Evolutionary conservation across 345 rosid genomes (phyloP).

Genomic region (Hevea brasiliensis): DNA sequence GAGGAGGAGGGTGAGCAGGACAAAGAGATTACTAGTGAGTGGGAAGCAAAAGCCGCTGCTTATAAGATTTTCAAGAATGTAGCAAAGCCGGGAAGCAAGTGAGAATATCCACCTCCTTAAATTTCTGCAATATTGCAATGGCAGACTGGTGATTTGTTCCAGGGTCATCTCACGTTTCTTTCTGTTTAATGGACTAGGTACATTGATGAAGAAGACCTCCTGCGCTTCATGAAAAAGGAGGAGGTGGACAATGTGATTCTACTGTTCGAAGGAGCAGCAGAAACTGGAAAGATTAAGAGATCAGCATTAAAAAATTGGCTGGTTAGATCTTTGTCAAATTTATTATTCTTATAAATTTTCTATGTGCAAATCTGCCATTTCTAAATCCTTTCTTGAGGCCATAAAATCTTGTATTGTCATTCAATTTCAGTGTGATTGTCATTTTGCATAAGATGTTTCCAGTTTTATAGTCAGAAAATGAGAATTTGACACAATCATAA

Average conservation of each 20-base stretch:
- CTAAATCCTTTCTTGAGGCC: background rate
- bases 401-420: background rate
- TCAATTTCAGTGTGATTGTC: background rate
- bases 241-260: constrained; percentile 53
- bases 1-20: constrained; percentile 50
- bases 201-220: constrained; percentile 66
- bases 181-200: constrained; percentile 35
- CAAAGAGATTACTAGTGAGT: constrained; percentile 58
- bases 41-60: constrained; percentile 73
- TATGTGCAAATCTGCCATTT: background rate
- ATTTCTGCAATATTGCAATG: background rate
- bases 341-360: background rate
- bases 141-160: background rate
- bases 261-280: constrained; percentile 54
- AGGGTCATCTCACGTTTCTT: background rate
- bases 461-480: too few relatives aligned
- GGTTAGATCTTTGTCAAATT: constrained; percentile 34
- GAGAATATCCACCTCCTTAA: constrained; percentile 23
- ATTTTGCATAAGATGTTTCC: background rate
- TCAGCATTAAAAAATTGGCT: constrained; percentile 59
- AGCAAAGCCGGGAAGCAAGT: constrained; percentile 55
- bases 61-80: constrained; percentile 59
- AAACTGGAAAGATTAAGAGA: constrained; percentile 59
- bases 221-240: constrained; percentile 60
- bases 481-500: background rate